Evolutionary conservation across 169 alveolate genomes (phyloP).

Genomic region (Cryptosporidium viatorum): DNA sequence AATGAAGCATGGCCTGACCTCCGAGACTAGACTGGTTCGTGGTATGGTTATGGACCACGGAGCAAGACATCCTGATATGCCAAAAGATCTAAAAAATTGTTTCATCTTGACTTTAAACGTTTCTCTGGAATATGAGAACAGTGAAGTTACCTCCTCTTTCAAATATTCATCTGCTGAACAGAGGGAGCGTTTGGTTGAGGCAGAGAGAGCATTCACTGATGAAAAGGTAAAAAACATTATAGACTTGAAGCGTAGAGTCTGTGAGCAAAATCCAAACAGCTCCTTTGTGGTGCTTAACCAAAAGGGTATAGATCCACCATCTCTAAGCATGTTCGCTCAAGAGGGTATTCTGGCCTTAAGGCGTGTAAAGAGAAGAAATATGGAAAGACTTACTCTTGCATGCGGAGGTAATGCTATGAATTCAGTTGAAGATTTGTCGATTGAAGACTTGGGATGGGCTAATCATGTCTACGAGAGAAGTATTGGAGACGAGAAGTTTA

Average conservation of each 20-base stretch:
- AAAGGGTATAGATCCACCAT: constrained; percentile 99
- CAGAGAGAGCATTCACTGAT: constrained; percentile 97
- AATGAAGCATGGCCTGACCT: constrained; percentile 95
- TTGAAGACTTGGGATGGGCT: constrained; percentile 97
- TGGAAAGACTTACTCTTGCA: constrained; percentile 97
- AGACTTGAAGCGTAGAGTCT: constrained; percentile 91
- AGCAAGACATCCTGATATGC: constrained; percentile 98
- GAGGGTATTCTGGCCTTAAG: constrained; percentile 97
- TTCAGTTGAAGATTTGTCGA: constrained; percentile 95
- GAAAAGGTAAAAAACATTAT: constrained; percentile 96
- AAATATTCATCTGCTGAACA: constrained; percentile 96
- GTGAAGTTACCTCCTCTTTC: constrained; percentile 97
- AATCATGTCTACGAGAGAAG: constrained; percentile 94
- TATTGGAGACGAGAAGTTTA: constrained; percentile 97
- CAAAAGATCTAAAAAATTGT: constrained; percentile 94
- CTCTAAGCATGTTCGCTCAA: constrained; percentile 97
- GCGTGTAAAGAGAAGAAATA: constrained; percentile 97
- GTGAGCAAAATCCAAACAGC: constrained; percentile 80
- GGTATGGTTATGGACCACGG: constrained; percentile 99
- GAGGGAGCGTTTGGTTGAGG: constrained; percentile 94
- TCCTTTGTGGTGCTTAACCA: constrained; percentile 96
- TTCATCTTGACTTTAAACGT: constrained; percentile 96
- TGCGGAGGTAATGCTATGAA: constrained; percentile 99
- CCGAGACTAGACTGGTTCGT: constrained; percentile 92
- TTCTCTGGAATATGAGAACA: constrained; percentile 97